phyloP scores from a whole-genome alignment of 2,329 filamentous ascomycete genomes.

The Leptographium wingfieldii region DNA sequence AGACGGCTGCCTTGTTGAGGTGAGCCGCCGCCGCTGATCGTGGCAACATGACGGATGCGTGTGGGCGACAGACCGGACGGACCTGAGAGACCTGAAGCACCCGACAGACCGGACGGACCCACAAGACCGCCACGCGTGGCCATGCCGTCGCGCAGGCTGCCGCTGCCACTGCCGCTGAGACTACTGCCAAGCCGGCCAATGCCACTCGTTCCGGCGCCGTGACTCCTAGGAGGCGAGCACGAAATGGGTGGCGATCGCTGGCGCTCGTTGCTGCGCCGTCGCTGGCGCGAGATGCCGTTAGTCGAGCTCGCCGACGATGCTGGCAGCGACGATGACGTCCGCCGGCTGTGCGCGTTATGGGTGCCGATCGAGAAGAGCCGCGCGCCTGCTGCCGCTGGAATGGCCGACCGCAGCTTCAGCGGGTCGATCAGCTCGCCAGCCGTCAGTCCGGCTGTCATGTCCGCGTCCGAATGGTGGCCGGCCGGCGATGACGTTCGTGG shows the following conservation, averaged over 20 bases:
- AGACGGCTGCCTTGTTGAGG: conserved; percentile 19
- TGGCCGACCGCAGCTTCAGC: conserved; percentile 40
- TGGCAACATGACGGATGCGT: conserved; percentile 16
- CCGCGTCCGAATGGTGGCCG: neutral
- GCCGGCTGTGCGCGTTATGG: conserved; percentile 23
- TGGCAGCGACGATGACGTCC: conserved; percentile 2
- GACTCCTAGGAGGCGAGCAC: conserved; percentile 31
- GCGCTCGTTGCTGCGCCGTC: conserved; percentile 35
- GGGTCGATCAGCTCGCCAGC: conserved; percentile 34
- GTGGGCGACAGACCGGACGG: conserved; percentile 10
- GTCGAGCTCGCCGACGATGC: conserved; percentile 31
- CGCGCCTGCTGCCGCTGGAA: conserved; percentile 18
- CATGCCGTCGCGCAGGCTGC: conserved; percentile 3
- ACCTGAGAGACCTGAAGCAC: too few relatives aligned
- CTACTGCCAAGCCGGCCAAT: conserved; percentile 12
- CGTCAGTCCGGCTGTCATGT: neutral
- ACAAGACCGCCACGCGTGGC: neutral
- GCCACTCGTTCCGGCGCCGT: conserved; percentile 4
- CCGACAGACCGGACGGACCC: too few relatives aligned
- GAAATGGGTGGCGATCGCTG: conserved; percentile 39
- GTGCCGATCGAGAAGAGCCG: conserved; percentile 11
- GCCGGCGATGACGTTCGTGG: conserved; percentile 6
- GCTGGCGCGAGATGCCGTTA: conserved; percentile 42
- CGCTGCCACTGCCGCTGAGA: conserved; percentile 17
- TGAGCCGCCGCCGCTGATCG: neutral